Base-by-base conservation (phyloP, 768 basidiomycete genomes). In the Lactarius sp. region DNA sequence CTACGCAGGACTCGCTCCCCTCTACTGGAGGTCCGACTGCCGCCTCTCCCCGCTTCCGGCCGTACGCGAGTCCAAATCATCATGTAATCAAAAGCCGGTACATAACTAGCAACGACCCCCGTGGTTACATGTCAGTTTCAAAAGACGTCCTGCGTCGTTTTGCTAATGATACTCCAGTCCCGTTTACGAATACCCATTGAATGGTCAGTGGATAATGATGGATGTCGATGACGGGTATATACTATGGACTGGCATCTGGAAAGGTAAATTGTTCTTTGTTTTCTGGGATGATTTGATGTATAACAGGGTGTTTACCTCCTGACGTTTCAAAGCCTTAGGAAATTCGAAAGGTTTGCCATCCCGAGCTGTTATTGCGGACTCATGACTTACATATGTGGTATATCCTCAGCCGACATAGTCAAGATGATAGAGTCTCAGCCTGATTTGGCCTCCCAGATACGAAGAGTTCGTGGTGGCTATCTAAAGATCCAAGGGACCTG, bases 131-230 rank as follows among this genome's bases (percentile, higher is more conserved):
- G 91, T 93, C 61, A 69, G 88, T 75, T 3, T 37, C 52, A 18
- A 20, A 39, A 46, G 20, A 53, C 58, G 6, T 4, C 31, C 22
- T 47, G 16, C 13, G 46, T 16, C 22, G 18, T 44, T 4, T 41
- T 53, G 66, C 66, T 68, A 66, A 56, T 52, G 14, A 31, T 51
- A 31, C 36, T 54, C 49, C 69, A 80, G 92, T 59, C 90, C 91
- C 13, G 92, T 94, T 12, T 94, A 90, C 70, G 92, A 94, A 72
- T 94, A 93, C 70, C 90, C 90, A 1, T 79, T 94, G 60, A 91
- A 92, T 66, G 88, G 87, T 22, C 91, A 94, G 71, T 92, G 91
- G 89, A 90, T 94, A 70, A 94, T 94, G 92, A 92, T 94, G 84
- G 92, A 94, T 77, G 88, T 91, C 71, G 92, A 94, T 72, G 92